phyloP scores from a whole-genome alignment of 1,284 basidiomycete species.

The Microbotryum silenes-acaulis region DNA sequence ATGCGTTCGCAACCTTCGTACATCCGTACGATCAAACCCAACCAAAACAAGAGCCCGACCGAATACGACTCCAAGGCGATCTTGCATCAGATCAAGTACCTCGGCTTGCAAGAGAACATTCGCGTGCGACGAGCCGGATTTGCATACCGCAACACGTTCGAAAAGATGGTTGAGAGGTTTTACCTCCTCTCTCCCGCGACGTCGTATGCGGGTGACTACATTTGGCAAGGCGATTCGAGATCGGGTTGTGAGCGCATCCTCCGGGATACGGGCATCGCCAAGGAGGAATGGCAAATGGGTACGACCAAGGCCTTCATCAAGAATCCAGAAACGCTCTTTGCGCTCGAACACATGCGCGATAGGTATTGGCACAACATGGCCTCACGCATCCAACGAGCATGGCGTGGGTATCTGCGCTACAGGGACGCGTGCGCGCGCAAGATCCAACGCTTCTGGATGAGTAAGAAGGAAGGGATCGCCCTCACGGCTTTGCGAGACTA shows the following conservation, averaged over 20 bases:
- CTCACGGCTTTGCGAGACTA: constrained; percentile 87
- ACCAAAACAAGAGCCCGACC: constrained; percentile 84
- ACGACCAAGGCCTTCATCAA: constrained; percentile 99
- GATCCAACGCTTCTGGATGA: constrained; percentile 98
- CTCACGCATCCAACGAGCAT: constrained; percentile 88
- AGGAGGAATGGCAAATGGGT: constrained; percentile 99
- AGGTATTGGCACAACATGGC: constrained; percentile 99
- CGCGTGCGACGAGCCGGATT: constrained; percentile 94
- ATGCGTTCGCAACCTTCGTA: constrained; percentile 97
- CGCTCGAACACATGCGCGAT: constrained; percentile 96
- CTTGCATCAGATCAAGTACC: constrained; percentile 97
- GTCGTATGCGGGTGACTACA: constrained; percentile 98
- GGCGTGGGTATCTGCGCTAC: constrained; percentile 89
- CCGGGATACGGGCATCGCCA: constrained; percentile 87
- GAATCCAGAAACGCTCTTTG: constrained; percentile 97
- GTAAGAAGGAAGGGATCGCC: constrained; percentile 86
- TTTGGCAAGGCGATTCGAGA: constrained; percentile 82
- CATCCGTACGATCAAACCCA: constrained; percentile 99
- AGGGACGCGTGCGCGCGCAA: constrained; percentile 89
- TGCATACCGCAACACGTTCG: constrained; percentile 93
- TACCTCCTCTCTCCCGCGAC: constrained; percentile 91
- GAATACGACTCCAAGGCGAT: constrained; percentile 95
- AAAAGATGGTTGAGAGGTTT: constrained; percentile 96
- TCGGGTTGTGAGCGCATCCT: constrained; percentile 91
- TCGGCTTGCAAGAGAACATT: constrained; percentile 97